Evolutionary conservation across 2,329 filamentous ascomycete species (phyloP), one percentile per base, ranked within the genome.

Genomic region (Fonsecaea multimorphosa): DNA sequence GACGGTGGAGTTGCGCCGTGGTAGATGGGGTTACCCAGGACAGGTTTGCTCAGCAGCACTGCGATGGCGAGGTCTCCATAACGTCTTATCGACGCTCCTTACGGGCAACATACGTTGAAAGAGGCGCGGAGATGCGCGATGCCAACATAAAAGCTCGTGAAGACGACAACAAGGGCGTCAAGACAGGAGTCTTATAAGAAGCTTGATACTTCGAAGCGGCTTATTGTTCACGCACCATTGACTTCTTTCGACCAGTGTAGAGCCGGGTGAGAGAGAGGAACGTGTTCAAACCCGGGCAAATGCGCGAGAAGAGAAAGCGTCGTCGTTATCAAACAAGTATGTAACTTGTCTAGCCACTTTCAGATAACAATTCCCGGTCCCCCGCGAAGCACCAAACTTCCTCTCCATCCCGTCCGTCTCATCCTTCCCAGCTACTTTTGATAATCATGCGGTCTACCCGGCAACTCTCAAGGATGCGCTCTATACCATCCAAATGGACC

Each of bases 301-400:
- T 11, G 44, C 22, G 19, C 14, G 44, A 49, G 12, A 14, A 49
- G 44, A 49, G 11, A 44, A 19, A 19, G 11, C 44, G 8, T 49
- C 44, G 44, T 49, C 44, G 44, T 49, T 49, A 49, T 49, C 44
- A 49, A 49, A 49, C 19, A 8, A 24, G 6, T 12, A n/a, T n/a
- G n/a, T n/a, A n/a, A n/a, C n/a, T 2, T 24, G 8, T 12, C 58
- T 60, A 60, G 58, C 58, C 58, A 14, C 34, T 61, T 61, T 54
- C 22, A 61, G 59, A 46, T 55, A 61, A 61, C 31, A 55, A 44
- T 61, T 55, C 59, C 59, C 51, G 59, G 14, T 46, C 19, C 44
- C 44, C 51, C 38, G 49, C 51, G 14, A 44, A 22, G 19, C 27
- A 31, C 49, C 22, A 32, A 32, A 44, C 51, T 46, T 49, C 24